Base-by-base conservation (phyloP, 352 stramenopile species). In the Phytophthora boehmeriae region DNA sequence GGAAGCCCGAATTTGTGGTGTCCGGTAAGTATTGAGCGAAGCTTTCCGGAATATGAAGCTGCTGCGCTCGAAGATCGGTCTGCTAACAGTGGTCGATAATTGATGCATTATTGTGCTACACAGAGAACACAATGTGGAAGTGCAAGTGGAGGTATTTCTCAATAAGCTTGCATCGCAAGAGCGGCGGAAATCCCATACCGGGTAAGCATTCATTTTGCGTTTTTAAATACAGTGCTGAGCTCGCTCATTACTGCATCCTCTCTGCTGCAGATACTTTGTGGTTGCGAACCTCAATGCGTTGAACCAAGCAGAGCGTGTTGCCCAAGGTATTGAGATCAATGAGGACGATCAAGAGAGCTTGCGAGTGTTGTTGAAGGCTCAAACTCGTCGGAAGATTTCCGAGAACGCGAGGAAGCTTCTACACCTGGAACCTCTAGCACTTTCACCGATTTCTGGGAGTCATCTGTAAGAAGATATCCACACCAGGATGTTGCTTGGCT, bases 1-100 rank as follows among this genome's bases (percentile, higher is more conserved):
- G 42, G 66, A 71, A 32, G 73, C 77, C 2, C 61, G 75, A 2
- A 66, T 89, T 27, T 76, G 65, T 44, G 73, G 63, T 44, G 63
- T 88, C 8, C 63, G 77, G 76, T 87, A 58, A 11, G 67, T 25
- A 17, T 5, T 36, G 36, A 3, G 8, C n/a, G n/a, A n/a, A n/a
- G n/a, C n/a, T n/a, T n/a, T n/a, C n/a, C n/a, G n/a, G n/a, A n/a
- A n/a, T n/a, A n/a, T n/a, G n/a, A n/a, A n/a, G n/a, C n/a, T n/a
- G n/a, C n/a, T n/a, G n/a, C n/a, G n/a, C n/a, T n/a, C n/a, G n/a
- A n/a, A n/a, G n/a, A n/a, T n/a, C n/a, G n/a, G n/a, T n/a, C n/a
- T n/a, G n/a, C n/a, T n/a, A n/a, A n/a, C n/a, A n/a, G n/a, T n/a
- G n/a, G n/a, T n/a, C n/a, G n/a, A n/a, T n/a, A n/a, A n/a, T n/a